Conservation (phyloP, 176 grass and related monocot genomes). For the Stipa capillata region DNA sequence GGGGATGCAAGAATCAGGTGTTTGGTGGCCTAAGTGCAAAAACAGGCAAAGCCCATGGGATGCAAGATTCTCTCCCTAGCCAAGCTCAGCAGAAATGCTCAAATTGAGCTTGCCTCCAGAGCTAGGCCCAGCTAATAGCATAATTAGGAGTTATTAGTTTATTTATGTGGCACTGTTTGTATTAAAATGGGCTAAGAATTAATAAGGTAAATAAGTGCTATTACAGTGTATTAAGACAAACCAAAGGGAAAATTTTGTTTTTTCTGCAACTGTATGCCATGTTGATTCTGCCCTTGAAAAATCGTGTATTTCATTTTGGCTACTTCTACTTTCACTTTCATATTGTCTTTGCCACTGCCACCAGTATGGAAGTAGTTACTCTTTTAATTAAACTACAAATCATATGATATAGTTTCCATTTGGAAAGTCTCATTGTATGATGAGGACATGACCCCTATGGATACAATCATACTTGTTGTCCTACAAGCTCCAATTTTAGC, state of each 20-base stretch:
- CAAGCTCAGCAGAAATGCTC: background rate
- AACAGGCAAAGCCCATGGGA: background rate
- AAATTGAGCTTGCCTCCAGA: background rate
- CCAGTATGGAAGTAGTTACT: background rate
- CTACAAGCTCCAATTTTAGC: no score
- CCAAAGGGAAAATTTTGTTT: background rate
- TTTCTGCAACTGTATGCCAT: background rate
- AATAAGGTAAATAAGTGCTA: background rate
- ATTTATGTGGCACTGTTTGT: no score
- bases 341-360: no score
- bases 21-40: background rate
- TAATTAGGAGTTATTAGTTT: background rate
- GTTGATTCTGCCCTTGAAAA: background rate
- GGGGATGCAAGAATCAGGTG: background rate
- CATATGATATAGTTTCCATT: background rate
- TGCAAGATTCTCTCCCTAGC: background rate
- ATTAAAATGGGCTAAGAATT: background rate
- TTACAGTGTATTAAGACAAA: background rate
- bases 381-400: background rate
- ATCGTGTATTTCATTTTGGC: background rate
- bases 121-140: background rate
- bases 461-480: no score
- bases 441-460: no score
- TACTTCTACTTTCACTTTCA: no score
- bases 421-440: background rate